A percentile compares a stretch with the other conserved stretches of the same genome.
phyloP scores from a whole-genome alignment of 371 early-diverging fungal genomes.

The Mortierella sp. region DNA sequence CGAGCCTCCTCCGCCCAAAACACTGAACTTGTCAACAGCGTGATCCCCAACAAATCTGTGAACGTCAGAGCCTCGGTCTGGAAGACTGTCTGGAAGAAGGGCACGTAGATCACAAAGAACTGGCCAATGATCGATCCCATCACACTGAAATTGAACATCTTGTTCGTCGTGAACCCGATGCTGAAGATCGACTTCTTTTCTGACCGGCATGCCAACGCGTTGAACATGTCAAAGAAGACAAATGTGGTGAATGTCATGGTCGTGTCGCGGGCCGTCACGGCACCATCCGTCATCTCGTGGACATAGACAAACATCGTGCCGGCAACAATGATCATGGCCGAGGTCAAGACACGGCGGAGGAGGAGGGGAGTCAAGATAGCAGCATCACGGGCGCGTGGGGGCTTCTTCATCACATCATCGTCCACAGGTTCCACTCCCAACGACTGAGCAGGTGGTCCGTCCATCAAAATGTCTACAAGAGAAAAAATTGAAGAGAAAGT shows the following conservation, averaged over 20 bases:
- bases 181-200: constrained; percentile 84
- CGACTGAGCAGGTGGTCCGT: constrained; percentile 94
- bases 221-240: constrained; percentile 97
- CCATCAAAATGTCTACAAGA: constrained; percentile 86
- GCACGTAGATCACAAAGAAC: constrained; percentile 88
- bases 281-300: constrained; percentile 83
- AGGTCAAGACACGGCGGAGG: constrained; percentile 81
- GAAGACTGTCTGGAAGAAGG: constrained; percentile 93
- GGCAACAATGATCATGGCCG: constrained; percentile 84
- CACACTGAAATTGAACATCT: constrained; percentile 89
- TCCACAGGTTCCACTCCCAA: constrained; percentile 91
- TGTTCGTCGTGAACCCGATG: constrained; percentile 87
- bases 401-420: constrained; percentile 85
- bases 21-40: constrained; percentile 77
- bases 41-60: constrained; percentile 77
- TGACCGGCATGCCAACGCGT: constrained; percentile 93
- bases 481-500: constrained; percentile 5
- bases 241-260: constrained; percentile 98
- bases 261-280: constrained; percentile 83
- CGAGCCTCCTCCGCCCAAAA: constrained; percentile 85
- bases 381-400: constrained; percentile 81
- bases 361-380: constrained; percentile 85
- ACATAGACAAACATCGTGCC: constrained; percentile 92
- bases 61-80: constrained; percentile 89
- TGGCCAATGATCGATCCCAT: constrained; percentile 88